A percentile compares a stretch with the other conserved stretches of the same genome.
Conservation (phyloP, 176 grass and related monocot genomes). For the Bromus sterilis region DNA sequence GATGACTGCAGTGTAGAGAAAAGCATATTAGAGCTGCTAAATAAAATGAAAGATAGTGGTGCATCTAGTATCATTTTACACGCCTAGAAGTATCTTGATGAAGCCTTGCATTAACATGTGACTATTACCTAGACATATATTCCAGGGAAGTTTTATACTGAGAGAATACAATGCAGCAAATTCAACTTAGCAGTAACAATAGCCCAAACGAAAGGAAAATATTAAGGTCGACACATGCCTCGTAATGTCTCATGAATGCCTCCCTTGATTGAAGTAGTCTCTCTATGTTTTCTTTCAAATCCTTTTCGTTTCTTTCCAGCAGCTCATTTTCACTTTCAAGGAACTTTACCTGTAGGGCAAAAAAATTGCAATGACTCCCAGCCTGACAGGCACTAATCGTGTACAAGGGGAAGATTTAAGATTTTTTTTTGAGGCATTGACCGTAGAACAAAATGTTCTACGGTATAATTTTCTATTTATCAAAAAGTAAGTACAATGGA, state of each 20-base stretch:
- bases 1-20: too few relatives aligned
- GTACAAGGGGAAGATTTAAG: background rate
- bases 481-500: too few relatives aligned
- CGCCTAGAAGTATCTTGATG: background rate
- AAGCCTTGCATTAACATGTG: background rate
- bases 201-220: background rate
- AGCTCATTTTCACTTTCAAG: slow-evolving; percentile 69
- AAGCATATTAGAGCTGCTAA: too few relatives aligned
- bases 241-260: slow-evolving; percentile 54
- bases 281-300: slow-evolving; percentile 61
- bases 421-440: too few relatives aligned
- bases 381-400: background rate
- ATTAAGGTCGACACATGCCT: slow-evolving; percentile 29
- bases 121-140: background rate
- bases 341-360: slow-evolving; percentile 48
- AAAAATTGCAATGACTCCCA: background rate
- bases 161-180: background rate
- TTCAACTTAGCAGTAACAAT: background rate
- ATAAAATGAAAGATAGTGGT: too few relatives aligned
- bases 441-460: too few relatives aligned
- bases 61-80: too few relatives aligned
- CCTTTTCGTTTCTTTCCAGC: slow-evolving; percentile 50
- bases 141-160: background rate
- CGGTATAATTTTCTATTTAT: too few relatives aligned
- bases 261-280: slow-evolving; percentile 65